Conservation (phyloP, 2,329 filamentous ascomycete species). For the Ophidiomyces ophidiicola region DNA sequence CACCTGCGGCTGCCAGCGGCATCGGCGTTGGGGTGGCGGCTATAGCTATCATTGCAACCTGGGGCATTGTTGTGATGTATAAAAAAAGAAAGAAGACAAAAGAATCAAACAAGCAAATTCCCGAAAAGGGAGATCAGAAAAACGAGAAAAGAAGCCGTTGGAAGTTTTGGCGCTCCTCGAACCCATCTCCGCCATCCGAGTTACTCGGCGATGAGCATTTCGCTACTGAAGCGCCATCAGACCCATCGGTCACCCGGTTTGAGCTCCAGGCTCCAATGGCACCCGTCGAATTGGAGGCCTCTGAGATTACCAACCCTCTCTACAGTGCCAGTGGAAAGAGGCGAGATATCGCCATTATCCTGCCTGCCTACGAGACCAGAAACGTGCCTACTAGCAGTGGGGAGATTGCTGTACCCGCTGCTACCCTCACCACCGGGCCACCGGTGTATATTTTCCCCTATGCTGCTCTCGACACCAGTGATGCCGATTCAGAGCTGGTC, state of each 20-base stretch:
- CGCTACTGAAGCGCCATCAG: slow-evolving; percentile 20
- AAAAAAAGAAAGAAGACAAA: slow-evolving; percentile 2
- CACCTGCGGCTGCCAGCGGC: slow-evolving; percentile 9
- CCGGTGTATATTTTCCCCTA: slow-evolving; percentile 4
- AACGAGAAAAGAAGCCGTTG: slow-evolving; percentile 6
- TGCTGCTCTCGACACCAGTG: not conserved
- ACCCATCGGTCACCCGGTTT: slow-evolving; percentile 15
- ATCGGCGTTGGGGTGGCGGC: slow-evolving; percentile 11
- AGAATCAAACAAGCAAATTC: too few relatives aligned
- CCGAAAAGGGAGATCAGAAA: slow-evolving; percentile 11
- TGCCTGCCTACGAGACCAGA: slow-evolving; percentile 1
- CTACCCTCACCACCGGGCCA: not conserved
- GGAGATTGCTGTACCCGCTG: too few relatives aligned
- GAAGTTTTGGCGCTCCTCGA: slow-evolving; percentile 12
- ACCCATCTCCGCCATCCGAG: slow-evolving; percentile 13
- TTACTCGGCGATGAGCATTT: slow-evolving; percentile 19
- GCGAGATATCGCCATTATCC: not conserved
- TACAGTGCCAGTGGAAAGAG: slow-evolving; percentile 5
- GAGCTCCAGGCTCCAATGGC: slow-evolving; percentile 15
- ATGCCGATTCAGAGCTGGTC: slow-evolving; percentile 6
- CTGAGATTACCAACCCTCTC: slow-evolving; percentile 5
- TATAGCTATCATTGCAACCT: slow-evolving; percentile 6
- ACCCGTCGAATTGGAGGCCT: slow-evolving; percentile 11
- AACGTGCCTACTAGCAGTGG: not conserved
- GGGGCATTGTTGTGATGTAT: slow-evolving; percentile 11